Base-by-base conservation (phyloP, 768 basidiomycete species). In the Tulasnella sp. region DNA sequence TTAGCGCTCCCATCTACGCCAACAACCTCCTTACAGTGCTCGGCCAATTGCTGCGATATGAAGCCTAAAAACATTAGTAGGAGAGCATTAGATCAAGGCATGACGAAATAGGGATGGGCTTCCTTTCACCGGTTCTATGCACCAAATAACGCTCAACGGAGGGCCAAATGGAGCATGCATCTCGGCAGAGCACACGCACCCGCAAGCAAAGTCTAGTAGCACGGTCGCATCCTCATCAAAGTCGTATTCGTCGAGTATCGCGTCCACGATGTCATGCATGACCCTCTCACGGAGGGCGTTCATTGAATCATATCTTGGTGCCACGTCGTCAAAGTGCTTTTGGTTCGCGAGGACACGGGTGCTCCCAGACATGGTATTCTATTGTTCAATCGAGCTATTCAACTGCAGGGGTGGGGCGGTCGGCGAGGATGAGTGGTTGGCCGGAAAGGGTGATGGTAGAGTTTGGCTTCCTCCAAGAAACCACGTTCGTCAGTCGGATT, bases 131-230 rank as follows among this genome's bases (percentile, higher is more conserved):
- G n/a, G n/a, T 19, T 19, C 42, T 43, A 43, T 19, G 12, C 42
- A 19, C 42, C 19, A 12, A 43, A 12, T n/a, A n/a, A n/a, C n/a
- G n/a, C n/a, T n/a, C n/a, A n/a, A n/a, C n/a, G n/a, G 30, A 5
- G 22, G 15, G 29, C 15, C 24, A 5, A 44, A 19, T 43, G 44
- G n/a, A 12, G 19, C 50, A 19, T 44, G 22, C 34, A 44, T n/a
- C 4, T 8, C 9, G 21, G 21, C 17, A 3, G 17, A 29, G 11
- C 11, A 30, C 31, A 65, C 71, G 38, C 59, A 82, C 84, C 85
- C 85, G 67, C 85, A 88, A 2, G 86, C 85, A 65, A 77, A 88
- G 64, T 88, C 87, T 76, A 89, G 73, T 17, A 83, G 72, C 4
- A 69, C 73, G 5, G 85, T 86, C 4, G 63, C 64, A 24, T 80